Base-by-base conservation (phyloP, 768 basidiomycete species). In the Agrocybe praecox region DNA sequence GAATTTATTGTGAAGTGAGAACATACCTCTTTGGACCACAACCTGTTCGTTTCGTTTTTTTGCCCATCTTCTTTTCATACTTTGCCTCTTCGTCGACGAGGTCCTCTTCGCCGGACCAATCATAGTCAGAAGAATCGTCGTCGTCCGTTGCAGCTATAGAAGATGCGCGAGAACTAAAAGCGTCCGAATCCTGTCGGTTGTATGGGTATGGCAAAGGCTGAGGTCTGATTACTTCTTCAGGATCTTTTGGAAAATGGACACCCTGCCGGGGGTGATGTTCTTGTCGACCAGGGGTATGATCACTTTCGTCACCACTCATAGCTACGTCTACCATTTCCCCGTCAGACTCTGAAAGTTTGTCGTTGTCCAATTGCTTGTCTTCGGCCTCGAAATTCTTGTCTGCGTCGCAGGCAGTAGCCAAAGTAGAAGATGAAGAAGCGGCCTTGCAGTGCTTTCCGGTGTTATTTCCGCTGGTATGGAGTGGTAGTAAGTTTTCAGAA, bases 101-200 rank as follows among this genome's bases (percentile, higher is more conserved):
- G 64, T 92, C 89, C 53, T 90, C 90, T 60, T 92, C 91, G 17
- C 77, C 87, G 36, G 85, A 87, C 90, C 90, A 91, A 66, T 92
- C 86, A 56, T 86, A 90, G n/a, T 83, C 78, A 1, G 80, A 76
- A 0, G 81, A 79, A 11, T 81, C 81, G 22, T 19, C 85, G 10
- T 86, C 87, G 49, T 88, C 86, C 3, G 81, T 82, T 40, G 71
- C 78, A 24, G 73, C 78, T 15, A 81, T 68, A 2, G 85, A 85
- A 17, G 84, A 69, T 6, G 69, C 67, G 23, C 70, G 62, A 11
- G 71, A 71, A 29, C 69, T 69, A 32, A 68, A 56, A 15, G 59
- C 43, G 43, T 73, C 74, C 15, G 70, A 75, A 53, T 74, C 67
- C 62, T 64, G 66, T 60, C 64, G 70, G 55, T 49, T 51, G 61